Conservation (phyloP, 805 yeast species). For the Hanseniaspora nectarophila region DNA sequence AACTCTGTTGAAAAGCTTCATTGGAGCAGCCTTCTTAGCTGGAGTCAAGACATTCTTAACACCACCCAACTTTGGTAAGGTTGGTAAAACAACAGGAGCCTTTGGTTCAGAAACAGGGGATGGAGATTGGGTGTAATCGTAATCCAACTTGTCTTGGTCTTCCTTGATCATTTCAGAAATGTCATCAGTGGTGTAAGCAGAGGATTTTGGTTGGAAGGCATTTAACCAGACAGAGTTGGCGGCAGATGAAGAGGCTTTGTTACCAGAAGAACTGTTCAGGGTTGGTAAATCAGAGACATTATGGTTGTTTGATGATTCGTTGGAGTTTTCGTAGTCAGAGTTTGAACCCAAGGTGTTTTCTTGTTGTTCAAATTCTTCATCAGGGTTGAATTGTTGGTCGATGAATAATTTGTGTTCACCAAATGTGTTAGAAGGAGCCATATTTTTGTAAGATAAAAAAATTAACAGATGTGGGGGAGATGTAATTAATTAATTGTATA, state of each 20-base stretch:
- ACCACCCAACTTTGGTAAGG: slow-evolving; percentile 12
- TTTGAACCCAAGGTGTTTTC: neutral
- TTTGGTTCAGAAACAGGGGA: neutral
- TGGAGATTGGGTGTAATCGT: neutral
- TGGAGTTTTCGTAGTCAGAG: neutral
- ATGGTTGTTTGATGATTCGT: neutral
- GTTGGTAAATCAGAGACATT: slow-evolving; percentile 4
- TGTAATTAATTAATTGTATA: neutral
- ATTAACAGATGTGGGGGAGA: neutral
- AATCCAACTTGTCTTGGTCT: neutral
- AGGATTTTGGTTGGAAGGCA: slow-evolving; percentile 11
- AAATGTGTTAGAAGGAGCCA: slow-evolving; percentile 8
- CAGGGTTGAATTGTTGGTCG: slow-evolving; percentile 14
- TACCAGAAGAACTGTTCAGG: slow-evolving; percentile 1
- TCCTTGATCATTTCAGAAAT: slow-evolving; percentile 16
- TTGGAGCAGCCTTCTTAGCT: slow-evolving; percentile 36
- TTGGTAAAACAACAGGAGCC: slow-evolving; percentile 14
- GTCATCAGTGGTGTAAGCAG: slow-evolving; percentile 17
- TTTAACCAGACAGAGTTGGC: slow-evolving; percentile 10
- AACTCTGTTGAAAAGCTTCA: slow-evolving; percentile 37
- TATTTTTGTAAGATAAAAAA: neutral
- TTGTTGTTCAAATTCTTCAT: slow-evolving; percentile 5
- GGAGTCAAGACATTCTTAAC: slow-evolving; percentile 8
- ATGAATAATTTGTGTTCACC: slow-evolving; percentile 14
- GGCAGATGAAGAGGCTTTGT: neutral